These are phyloP conservation scores for Microdochium nivale DNA, from an alignment of 2,329 filamentous ascomycete genomes.

Conservation along the genomic window DNA sequence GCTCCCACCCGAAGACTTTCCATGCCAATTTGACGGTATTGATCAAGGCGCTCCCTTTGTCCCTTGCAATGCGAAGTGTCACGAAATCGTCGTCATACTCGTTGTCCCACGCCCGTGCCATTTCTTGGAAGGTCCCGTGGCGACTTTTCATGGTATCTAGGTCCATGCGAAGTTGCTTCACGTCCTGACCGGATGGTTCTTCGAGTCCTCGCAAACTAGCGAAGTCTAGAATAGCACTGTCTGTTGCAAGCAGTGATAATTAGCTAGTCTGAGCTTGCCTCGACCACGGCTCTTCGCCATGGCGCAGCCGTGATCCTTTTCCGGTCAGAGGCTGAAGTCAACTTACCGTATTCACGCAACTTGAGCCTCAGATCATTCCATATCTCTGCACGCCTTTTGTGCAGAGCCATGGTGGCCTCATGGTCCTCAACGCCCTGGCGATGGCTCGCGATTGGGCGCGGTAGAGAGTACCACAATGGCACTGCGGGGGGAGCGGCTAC, in stretches of 20 bases:
- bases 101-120: background rate
- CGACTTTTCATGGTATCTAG: background rate
- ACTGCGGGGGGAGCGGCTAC: background rate
- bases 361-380: background rate
- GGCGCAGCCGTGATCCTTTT: too few relatives aligned
- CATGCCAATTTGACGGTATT: background rate
- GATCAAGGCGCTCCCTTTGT: background rate
- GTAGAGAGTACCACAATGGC: background rate
- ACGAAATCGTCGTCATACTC: background rate
- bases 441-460: background rate
- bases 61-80: background rate
- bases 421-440: background rate
- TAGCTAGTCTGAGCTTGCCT: background rate
- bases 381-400: background rate
- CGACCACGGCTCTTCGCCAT: too few relatives aligned
- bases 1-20: background rate
- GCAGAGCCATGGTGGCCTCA: background rate
- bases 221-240: background rate
- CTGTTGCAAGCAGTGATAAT: background rate
- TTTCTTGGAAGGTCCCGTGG: background rate
- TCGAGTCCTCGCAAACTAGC: background rate
- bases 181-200: background rate
- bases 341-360: background rate
- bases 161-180: background rate
- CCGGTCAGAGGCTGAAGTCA: background rate